Conservation (phyloP, 352 stramenopile genomes). For the Globisporangium middletonii region DNA sequence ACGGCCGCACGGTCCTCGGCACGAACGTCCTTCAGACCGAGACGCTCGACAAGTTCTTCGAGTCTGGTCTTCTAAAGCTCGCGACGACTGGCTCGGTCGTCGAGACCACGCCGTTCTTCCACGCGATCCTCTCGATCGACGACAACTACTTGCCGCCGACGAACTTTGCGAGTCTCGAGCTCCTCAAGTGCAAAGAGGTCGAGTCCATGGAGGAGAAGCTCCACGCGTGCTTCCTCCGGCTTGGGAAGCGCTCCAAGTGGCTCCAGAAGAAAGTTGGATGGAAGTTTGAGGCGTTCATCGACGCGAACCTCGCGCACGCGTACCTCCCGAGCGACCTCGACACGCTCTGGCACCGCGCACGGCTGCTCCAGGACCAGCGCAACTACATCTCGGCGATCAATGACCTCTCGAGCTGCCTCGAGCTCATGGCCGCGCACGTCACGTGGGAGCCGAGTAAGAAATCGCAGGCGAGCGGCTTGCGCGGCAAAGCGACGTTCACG, state of each 20-base stretch:
- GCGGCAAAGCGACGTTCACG: constrained; percentile 23
- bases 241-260: constrained; percentile 45
- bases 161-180: constrained; percentile 49
- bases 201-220: constrained; percentile 50
- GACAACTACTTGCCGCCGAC: constrained; percentile 39
- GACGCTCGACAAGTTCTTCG: constrained; percentile 54
- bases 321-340: constrained; percentile 49
- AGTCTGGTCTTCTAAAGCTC: constrained; percentile 40
- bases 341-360: constrained; percentile 40
- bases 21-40: constrained; percentile 23
- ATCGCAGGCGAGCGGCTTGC: neutral
- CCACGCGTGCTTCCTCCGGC: constrained; percentile 30
- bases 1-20: neutral
- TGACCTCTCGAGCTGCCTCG: constrained; percentile 36
- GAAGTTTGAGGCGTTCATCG: constrained; percentile 49
- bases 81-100: constrained; percentile 21
- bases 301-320: constrained; percentile 37
- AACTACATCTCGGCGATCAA: constrained; percentile 36
- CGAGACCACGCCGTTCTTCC: constrained; percentile 38
- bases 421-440: constrained; percentile 29
- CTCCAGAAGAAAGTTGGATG: constrained; percentile 33
- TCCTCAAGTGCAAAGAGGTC: constrained; percentile 54
- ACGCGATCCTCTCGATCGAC: constrained; percentile 46
- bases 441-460: constrained; percentile 30
- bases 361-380: constrained; percentile 25